Conservation (phyloP, 2,329 filamentous ascomycete genomes). For the Aspergillus persii region DNA sequence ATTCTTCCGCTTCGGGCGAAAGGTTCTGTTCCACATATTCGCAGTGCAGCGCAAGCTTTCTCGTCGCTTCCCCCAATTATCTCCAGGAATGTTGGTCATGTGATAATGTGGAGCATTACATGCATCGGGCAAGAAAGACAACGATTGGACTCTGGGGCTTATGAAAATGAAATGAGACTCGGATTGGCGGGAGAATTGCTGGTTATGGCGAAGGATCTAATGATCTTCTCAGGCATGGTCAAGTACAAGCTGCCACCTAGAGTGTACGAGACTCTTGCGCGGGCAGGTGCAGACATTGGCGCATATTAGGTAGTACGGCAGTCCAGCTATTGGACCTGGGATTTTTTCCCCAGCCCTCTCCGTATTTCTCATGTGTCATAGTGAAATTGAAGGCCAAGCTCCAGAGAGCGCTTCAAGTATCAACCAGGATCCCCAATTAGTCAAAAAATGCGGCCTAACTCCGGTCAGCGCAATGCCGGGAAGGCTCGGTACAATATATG, state of each 20-base stretch:
- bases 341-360: too few species aligned
- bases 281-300: slow-evolving; percentile 68
- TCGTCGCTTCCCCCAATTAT: slow-evolving; percentile 74
- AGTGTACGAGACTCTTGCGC: slow-evolving; percentile 83
- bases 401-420: too few species aligned
- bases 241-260: slow-evolving; percentile 84
- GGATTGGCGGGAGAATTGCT: slow-evolving; percentile 66
- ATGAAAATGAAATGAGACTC: slow-evolving; percentile 54
- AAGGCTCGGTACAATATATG: too few species aligned
- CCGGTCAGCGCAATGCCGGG: too few species aligned
- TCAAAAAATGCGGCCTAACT: too few species aligned
- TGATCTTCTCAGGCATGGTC: slow-evolving; percentile 90
- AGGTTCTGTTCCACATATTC: slow-evolving; percentile 75
- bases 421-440: too few species aligned
- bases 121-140: slow-evolving; percentile 79
- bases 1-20: slow-evolving; percentile 76
- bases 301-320: slow-evolving; percentile 30
- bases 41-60: slow-evolving; percentile 77
- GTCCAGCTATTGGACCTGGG: neutral
- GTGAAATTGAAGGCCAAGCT: too few species aligned
- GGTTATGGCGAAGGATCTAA: slow-evolving; percentile 82
- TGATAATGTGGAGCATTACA: slow-evolving; percentile 90
- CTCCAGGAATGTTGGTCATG: slow-evolving; percentile 82
- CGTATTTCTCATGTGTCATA: too few species aligned
- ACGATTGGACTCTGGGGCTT: slow-evolving; percentile 66